Evolutionary conservation across 2,329 filamentous ascomycete genomes (phyloP), one percentile per base, ranked within the genome.

Genomic region (Thermothelomyces thermophilus): DNA sequence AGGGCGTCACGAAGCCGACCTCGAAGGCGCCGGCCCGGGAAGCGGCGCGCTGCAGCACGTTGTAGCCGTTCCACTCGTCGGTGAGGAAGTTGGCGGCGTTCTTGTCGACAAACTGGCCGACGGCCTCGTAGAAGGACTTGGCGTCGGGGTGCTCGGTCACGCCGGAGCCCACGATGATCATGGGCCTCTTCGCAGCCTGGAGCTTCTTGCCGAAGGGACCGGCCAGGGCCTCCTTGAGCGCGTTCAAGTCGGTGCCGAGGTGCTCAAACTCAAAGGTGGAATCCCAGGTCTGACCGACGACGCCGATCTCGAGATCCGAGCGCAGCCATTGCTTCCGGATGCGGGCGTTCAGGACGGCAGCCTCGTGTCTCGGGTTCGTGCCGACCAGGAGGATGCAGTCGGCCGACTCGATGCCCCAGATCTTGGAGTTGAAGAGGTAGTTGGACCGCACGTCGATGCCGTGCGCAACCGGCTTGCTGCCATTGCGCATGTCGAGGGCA

Each of bases 311-410:
- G 20, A 98, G 82, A 61, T 97, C 90, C 31, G 93, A 96, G 60
- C 90, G 85, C 60, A 98, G 76, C 87, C 91, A 98, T 70, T 96
- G 90, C 77, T 98, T 98, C 64, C 93, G 82, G 65, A 98, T 98
- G 59, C 93, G 87, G 57, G 91, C 90, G 65, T 98, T 98, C 39
- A 98, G 79, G 41, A 93, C 89, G 50, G 93, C 89, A 54, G 93
- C 93, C 73, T 98, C 93, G 65, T 95, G 89, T 60, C 93, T 83
- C 35, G 93, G 87, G 75, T 98, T 98, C 67, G 88, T 96, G 59
- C 91, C 93, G 56, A 98, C 81, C 52, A 98, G 83, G 47, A 98
- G 83, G 53, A 98, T 88, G 61, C 79, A 82, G 70, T 97, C 93
- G 16, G 91, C 89, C 64, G 95, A 87, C 71, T 98, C 93, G 33